Conservation (phyloP, 106 monocot species). For the Hemerocallis citrina region DNA sequence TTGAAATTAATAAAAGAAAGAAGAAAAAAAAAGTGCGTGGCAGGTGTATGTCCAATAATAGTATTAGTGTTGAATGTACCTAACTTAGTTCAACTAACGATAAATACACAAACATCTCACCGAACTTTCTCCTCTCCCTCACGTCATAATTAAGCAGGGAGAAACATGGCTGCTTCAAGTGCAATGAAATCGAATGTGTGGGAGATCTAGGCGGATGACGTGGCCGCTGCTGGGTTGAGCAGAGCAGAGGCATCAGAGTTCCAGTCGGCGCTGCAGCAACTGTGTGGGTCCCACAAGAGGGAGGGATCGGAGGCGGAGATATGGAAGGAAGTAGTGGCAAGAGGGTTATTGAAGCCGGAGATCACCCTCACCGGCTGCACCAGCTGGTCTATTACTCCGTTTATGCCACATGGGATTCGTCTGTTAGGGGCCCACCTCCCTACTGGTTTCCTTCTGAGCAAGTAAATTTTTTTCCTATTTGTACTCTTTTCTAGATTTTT, state of each 20-base stretch:
- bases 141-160: too few relatives aligned
- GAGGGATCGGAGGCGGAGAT: conserved; percentile 31
- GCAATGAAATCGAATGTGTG: conserved; percentile 28
- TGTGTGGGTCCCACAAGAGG: neutral
- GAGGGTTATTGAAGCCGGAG: conserved; percentile 46
- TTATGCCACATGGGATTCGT: conserved; percentile 52
- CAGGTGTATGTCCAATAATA: too few relatives aligned
- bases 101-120: too few relatives aligned
- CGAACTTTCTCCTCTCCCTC: too few relatives aligned
- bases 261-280: conserved; percentile 23
- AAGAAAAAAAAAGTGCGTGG: too few relatives aligned
- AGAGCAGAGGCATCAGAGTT: conserved; percentile 25
- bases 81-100: too few relatives aligned
- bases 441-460: conserved; percentile 73
- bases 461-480: neutral
- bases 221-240: conserved; percentile 46
- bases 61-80: too few relatives aligned
- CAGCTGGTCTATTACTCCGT: conserved; percentile 85
- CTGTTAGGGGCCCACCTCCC: conserved; percentile 60
- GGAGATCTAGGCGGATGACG: conserved; percentile 48
- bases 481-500: too few relatives aligned
- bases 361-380: conserved; percentile 66
- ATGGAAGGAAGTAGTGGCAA: conserved; percentile 31
- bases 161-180: neutral
- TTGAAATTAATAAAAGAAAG: too few relatives aligned